phyloP scores from a whole-genome alignment of 2,329 filamentous ascomycete species.

The Calonectria pseudoreteaudii region DNA sequence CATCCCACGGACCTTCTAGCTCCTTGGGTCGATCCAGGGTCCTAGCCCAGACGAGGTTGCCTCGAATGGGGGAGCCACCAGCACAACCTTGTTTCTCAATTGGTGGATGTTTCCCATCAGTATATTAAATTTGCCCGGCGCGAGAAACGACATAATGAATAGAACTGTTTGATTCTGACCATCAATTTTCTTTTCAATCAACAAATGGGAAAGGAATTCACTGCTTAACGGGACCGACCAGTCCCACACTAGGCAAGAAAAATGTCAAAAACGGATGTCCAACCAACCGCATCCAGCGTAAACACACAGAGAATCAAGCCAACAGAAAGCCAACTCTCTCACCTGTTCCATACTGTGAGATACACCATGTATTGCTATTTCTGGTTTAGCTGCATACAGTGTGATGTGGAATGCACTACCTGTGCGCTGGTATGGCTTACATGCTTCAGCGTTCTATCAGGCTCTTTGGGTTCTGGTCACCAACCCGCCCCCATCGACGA shows the following conservation, averaged over 20 bases:
- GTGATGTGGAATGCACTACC: neutral
- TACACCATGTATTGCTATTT: neutral
- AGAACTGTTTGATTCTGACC: neutral
- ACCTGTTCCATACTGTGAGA: neutral
- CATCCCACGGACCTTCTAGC: conserved; percentile 16
- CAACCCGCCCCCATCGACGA: neutral
- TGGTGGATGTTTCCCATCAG: conserved; percentile 12
- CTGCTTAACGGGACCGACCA: neutral
- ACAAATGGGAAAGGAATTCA: neutral
- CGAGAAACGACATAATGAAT: conserved; percentile 3
- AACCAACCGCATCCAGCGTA: neutral
- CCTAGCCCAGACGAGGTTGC: conserved; percentile 19
- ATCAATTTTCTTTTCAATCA: neutral
- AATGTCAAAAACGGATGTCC: neutral
- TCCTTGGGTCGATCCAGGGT: conserved; percentile 22
- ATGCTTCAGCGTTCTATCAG: neutral
- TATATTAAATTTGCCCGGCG: conserved; percentile 12
- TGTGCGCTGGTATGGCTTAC: neutral
- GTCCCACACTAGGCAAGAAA: neutral
- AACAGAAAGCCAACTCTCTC: neutral
- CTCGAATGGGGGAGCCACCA: neutral
- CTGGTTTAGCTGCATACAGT: neutral
- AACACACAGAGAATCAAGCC: neutral
- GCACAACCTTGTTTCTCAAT: conserved; percentile 16
- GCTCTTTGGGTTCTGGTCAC: no score